Conservation (phyloP, 2,329 filamentous ascomycete genomes). For the Gnomoniopsis sp. region DNA sequence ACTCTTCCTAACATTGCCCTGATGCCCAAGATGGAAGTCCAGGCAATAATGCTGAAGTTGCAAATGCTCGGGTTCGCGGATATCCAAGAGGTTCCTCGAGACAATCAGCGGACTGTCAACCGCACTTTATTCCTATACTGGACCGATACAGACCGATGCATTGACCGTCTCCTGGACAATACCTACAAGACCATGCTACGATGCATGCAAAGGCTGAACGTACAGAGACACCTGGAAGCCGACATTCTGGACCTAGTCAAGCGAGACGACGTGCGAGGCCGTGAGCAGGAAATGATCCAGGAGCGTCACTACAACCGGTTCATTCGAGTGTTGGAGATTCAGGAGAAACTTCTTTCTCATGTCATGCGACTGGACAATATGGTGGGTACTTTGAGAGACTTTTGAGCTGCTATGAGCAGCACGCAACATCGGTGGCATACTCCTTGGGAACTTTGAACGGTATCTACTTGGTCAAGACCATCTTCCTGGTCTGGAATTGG, state of each 20-base stretch:
- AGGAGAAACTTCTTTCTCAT: slow-evolving; percentile 74
- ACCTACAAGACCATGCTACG: slow-evolving; percentile 89
- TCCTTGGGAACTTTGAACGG: neutral
- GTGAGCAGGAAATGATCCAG: slow-evolving; percentile 76
- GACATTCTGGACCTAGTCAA: slow-evolving; percentile 78
- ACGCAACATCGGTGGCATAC: neutral
- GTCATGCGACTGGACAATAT: slow-evolving; percentile 79
- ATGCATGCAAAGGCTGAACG: slow-evolving; percentile 73
- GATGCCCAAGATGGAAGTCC: slow-evolving; percentile 80
- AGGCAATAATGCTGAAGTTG: slow-evolving; percentile 79
- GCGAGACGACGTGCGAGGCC: slow-evolving; percentile 79
- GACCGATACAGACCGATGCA: slow-evolving; percentile 74
- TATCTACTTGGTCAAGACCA: neutral
- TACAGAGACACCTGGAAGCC: slow-evolving; percentile 69
- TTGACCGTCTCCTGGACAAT: slow-evolving; percentile 70
- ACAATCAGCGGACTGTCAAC: slow-evolving; percentile 75
- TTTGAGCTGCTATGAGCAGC: slow-evolving; percentile 36
- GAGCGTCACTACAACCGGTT: slow-evolving; percentile 66
- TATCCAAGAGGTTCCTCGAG: slow-evolving; percentile 89
- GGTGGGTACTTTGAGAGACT: slow-evolving; percentile 79
- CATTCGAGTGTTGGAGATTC: slow-evolving; percentile 49
- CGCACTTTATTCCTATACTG: slow-evolving; percentile 90
- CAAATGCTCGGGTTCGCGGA: slow-evolving; percentile 84
- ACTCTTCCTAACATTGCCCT: slow-evolving; percentile 76
- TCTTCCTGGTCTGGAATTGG: neutral